Evolutionary conservation across 306 rosid genomes (phyloP), one percentile per base, ranked within the genome.

Genomic region (Prunus mume): DNA sequence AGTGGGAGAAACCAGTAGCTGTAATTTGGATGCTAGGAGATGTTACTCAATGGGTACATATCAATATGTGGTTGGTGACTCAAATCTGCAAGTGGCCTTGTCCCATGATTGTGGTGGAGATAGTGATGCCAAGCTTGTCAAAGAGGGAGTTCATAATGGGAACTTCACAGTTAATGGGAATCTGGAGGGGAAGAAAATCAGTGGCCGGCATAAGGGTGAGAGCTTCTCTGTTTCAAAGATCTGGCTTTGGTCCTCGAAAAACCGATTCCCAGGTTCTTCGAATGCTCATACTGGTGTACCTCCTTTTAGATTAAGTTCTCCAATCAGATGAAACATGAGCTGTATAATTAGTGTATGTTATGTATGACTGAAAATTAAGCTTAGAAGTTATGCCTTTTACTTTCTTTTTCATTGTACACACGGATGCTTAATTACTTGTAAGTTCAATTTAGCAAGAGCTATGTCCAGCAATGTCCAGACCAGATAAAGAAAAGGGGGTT

Each of bases 191-290:
- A 91, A 85, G 93, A 90, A 71, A 79, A 91, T 94, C 76, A 78
- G 77, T 12, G 62, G 78, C 13, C 68, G 84, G 57, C 62, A 63
- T 3, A 90, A 76, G 75, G 90, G 90, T 51, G 98, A 94, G 66
- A 94, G 98, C 87, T 90, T 91, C 57, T 94, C 98, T 20, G 93
- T 94, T 57, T 94, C 98, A 5, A 94, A 94, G 85, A 94, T 90
- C 62, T 94, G 97, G 98, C 97, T 88, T 27, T 91, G 97, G 98
- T 85, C 94, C 19, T 86, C 85, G 72, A 88, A 82, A 65, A 83
- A 74, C 83, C 85, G 57, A 25, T 81, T 83, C 71, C 83, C 84
- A 55, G 72, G 52, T 67, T 87, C 81, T 79, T 84, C 86, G 18
- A 73, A 78, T 80, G 71, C 43, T 34, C 80, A 62, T 73, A 81